These are phyloP conservation scores for Suillus fuscotomentosus DNA, from an alignment of 768 basidiomycete species.

Conservation along the genomic window DNA sequence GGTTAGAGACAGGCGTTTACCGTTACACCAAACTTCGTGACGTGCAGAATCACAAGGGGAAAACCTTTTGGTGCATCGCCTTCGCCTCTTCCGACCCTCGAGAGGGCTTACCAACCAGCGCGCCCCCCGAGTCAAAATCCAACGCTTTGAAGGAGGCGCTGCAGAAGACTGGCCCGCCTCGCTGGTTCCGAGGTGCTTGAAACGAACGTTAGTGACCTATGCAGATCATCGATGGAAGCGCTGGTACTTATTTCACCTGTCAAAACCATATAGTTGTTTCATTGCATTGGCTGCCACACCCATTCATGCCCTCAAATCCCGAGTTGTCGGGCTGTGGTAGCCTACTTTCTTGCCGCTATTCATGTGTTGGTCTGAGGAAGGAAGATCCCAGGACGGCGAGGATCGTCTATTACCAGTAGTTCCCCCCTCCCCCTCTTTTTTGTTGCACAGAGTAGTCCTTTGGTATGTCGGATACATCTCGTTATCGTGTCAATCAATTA, in stretches of 20 bases:
- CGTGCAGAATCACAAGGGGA: not conserved
- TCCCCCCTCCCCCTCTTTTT: too few species aligned
- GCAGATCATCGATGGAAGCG: not conserved
- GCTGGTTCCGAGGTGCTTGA: not conserved
- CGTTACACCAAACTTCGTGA: too few species aligned
- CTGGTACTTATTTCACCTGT: not conserved
- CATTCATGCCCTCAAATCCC: not conserved
- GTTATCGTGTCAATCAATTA: too few species aligned
- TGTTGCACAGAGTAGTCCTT: too few species aligned
- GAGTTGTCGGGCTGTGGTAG: not conserved
- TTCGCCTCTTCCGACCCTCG: too few species aligned
- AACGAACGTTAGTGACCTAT: not conserved
- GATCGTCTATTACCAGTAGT: too few species aligned
- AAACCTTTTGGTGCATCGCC: too few species aligned
- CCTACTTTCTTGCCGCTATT: too few species aligned
- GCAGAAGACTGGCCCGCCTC: not conserved
- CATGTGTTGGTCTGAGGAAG: too few species aligned
- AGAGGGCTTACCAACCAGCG: not conserved
- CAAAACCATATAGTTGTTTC: not conserved
- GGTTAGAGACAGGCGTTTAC: too few species aligned
- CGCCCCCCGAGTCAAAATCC: not conserved
- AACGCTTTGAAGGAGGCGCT: not conserved
- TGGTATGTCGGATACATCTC: too few species aligned
- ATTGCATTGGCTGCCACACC: not conserved
- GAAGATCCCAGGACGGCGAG: too few species aligned